Evolutionary conservation across 1,284 basidiomycete species (phyloP).

Genomic region (Abortiporus biennis): DNA sequence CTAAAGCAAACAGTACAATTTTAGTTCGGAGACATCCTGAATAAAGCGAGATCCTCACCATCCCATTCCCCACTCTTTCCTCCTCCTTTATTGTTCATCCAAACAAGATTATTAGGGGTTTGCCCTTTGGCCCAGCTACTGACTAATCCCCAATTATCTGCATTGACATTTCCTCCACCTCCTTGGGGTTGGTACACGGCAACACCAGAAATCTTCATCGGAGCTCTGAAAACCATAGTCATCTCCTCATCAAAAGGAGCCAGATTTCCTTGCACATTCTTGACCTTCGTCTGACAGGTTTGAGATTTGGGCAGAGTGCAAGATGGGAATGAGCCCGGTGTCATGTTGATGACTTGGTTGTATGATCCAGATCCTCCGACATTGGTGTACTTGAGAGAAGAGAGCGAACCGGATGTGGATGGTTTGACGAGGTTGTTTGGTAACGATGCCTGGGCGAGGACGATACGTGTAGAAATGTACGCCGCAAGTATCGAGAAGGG

Average conservation of each 20-base stretch:
- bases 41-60: conserved; percentile 12
- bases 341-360: conserved; percentile 24
- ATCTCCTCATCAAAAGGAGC: conserved; percentile 28
- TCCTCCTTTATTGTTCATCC: conserved; percentile 27
- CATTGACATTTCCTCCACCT: conserved; percentile 11
- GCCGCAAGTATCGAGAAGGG: too few species aligned
- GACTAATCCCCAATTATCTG: conserved; percentile 18
- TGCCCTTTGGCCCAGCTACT: conserved; percentile 20
- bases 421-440: conserved; percentile 14
- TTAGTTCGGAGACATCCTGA: background rate
- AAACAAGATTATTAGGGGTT: conserved; percentile 22
- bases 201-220: conserved; percentile 24
- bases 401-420: conserved; percentile 23
- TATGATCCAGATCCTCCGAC: conserved; percentile 24
- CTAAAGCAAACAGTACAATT: conserved; percentile 11
- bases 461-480: too few species aligned
- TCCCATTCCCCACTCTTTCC: conserved; percentile 21
- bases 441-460: conserved; percentile 5
- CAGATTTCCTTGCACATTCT: conserved; percentile 21
- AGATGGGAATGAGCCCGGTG: conserved; percentile 20
- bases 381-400: conserved; percentile 23
- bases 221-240: conserved; percentile 25
- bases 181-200: conserved; percentile 25
- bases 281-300: conserved; percentile 19
- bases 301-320: conserved; percentile 21